Base-by-base conservation (phyloP, 495 filamentous ascomycete species). In the Lepraria neglecta region DNA sequence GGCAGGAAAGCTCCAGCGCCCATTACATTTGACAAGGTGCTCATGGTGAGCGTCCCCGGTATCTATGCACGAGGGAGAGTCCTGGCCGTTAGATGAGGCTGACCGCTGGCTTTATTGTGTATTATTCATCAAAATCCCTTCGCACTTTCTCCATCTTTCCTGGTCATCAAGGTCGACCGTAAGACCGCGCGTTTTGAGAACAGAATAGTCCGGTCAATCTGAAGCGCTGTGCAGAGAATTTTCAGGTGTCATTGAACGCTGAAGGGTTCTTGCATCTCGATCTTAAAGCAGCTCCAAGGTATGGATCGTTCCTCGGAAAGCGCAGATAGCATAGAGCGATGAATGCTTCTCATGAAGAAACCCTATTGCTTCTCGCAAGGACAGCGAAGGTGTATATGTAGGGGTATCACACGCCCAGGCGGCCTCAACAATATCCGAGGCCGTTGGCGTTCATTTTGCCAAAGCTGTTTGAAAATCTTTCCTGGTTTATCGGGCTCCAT, bases 1-100 rank as follows among this genome's bases (percentile, higher is more conserved):
- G 47, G 47, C 14, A 51, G 6, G 47, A 51, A 51, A 51, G 47
- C 47, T 51, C 47, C 47, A 5, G 47, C 47, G 3, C 12, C 14
- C 47, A 51, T 51, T 51, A 51, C 47, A 17, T 51, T 51, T 11
- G 47, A 51, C 15, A 51, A 31, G 24, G 11, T 51, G 47, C 47
- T 51, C 47, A 51, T 51, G 12, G 12, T 31, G 21, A 28, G 10
- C 12, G 24, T 51, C 21, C 17, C 24, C 5, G 14, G 21, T 27
- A 30, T 21, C 47, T 51, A 17, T 51, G 10, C 24, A 51, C 15
- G 3, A 28, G 47, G 24, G 47, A 50, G 3, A 6, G 1, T 28
- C 4, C 12, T 51, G 47, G 10, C 28, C 47, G 17, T 51, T 15
- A 31, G 24, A 51, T 30, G 28, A 15, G 19, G 27, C 2, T 15